Evolutionary conservation across 345 rosid genomes (phyloP).

Genomic region (Corchorus capsularis): DNA sequence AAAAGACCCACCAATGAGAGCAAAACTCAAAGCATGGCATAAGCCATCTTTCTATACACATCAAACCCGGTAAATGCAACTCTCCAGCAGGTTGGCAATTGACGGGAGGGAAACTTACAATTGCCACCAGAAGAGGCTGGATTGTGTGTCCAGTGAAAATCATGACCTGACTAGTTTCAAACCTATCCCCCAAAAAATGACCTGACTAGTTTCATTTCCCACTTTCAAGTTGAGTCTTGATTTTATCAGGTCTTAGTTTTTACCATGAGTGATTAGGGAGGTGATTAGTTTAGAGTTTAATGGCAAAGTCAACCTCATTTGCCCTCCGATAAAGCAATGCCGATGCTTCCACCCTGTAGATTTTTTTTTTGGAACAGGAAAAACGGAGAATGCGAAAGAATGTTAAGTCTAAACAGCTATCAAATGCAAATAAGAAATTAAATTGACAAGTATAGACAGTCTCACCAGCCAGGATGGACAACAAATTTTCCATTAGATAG

Average conservation of each 20-base stretch:
- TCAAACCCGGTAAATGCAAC: not conserved
- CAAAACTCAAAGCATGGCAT: slow-evolving; percentile 8
- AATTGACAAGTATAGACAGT: slow-evolving; percentile 10
- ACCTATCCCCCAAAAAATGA: slow-evolving; percentile 25
- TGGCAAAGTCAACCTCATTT: slow-evolving; percentile 78
- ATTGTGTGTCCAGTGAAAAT: slow-evolving; percentile 5
- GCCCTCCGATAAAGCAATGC: slow-evolving; percentile 96
- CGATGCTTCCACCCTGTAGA: slow-evolving; percentile 98
- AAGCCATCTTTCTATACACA: slow-evolving; percentile 1
- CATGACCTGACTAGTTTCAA: slow-evolving; percentile 13
- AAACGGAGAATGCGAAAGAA: not conserved
- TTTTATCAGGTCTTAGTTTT: slow-evolving; percentile 34
- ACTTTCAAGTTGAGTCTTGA: slow-evolving; percentile 23
- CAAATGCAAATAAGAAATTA: not conserved
- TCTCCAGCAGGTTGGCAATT: slow-evolving; percentile 2
- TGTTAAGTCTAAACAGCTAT: slow-evolving; percentile 19
- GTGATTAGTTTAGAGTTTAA: slow-evolving; percentile 57
- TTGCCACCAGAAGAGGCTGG: slow-evolving; percentile 28
- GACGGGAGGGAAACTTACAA: slow-evolving; percentile 6
- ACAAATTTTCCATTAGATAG: slow-evolving; percentile 70
- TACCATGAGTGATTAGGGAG: slow-evolving; percentile 28
- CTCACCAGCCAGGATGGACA: slow-evolving; percentile 98
- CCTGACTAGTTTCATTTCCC: slow-evolving; percentile 23
- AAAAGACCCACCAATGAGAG: not conserved
- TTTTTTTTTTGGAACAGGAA: slow-evolving; percentile 1